Evolutionary conservation across 2,329 filamentous ascomycete species (phyloP), one percentile per base, ranked within the genome.

Genomic region (Botrytis cinerea): DNA sequence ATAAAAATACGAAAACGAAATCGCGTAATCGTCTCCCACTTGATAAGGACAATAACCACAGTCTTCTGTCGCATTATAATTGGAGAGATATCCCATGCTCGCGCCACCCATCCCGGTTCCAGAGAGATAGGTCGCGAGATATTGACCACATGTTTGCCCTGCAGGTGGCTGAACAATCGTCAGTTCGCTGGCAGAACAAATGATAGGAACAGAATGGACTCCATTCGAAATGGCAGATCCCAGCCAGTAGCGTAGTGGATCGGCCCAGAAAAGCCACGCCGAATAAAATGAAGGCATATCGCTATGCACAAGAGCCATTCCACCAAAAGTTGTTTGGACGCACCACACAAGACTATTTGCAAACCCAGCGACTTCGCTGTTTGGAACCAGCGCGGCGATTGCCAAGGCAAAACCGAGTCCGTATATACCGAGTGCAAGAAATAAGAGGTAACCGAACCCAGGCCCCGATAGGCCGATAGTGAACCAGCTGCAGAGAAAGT

Each of bases 401-500:
- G 57, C 57, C 28, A 60, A 38, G 57, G 57, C 3, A 5, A 38
- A 60, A 2, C 28, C 57, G 18, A 60, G 25, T 51, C 48, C 48
- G 25, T 51, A 51, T 51, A 51, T 51, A 2, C 48, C 12, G 4
- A 51, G 48, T 51, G 48, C 48, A 22, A 63, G 38, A 12, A 63
- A 63, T 16, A 63, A 2, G 40, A 63, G 40, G 38, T 63, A 63
- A 2, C 61, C 35, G 25, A 63, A 63, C 2, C 38, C n/a, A 14
- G 61, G 35, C 8, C 7, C 35, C 1, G 20, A 18, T 16, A 63
- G 61, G 0, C 61, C 61, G 20, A 63, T 25, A 1, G 35, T 63
- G 5, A 63, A 63, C 61, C 35, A 63, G n/a, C 61, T 25, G 14
- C 61, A 63, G 22, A 63, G 61, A 63, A 43, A 63, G 35, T 40